A percentile compares a stretch with the other conserved stretches of the same genome.
phyloP scores from a whole-genome alignment of 768 basidiomycete genomes.

The Trametopsis cervina region DNA sequence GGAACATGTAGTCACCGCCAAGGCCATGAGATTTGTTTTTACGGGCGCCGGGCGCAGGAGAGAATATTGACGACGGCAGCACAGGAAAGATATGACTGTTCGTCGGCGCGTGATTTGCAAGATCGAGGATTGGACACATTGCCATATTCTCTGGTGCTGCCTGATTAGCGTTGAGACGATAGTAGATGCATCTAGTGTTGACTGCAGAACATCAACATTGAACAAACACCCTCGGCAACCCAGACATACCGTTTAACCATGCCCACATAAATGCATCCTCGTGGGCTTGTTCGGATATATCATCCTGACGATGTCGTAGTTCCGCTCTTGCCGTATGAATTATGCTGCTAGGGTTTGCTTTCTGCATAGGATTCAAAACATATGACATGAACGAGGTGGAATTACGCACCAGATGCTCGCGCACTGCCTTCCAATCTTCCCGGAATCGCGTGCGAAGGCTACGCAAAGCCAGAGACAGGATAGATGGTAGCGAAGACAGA shows the following conservation, averaged over 20 bases:
- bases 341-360: slow-evolving; percentile 2
- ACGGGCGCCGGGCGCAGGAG: slow-evolving; percentile 22
- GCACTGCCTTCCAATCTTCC: slow-evolving; percentile 51
- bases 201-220: slow-evolving; percentile 42
- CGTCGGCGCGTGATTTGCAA: slow-evolving; percentile 68
- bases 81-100: slow-evolving; percentile 38
- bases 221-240: too few species aligned
- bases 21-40: slow-evolving; percentile 24
- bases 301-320: neutral
- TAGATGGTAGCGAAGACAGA: slow-evolving; percentile 42
- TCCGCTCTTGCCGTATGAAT: slow-evolving; percentile 8
- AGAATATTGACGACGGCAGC: slow-evolving; percentile 5
- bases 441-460: slow-evolving; percentile 41
- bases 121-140: slow-evolving; percentile 84
- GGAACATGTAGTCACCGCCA: slow-evolving; percentile 43
- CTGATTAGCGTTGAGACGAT: slow-evolving; percentile 42
- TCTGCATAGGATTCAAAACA: slow-evolving; percentile 3
- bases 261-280: slow-evolving; percentile 64
- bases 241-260: slow-evolving; percentile 89
- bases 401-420: slow-evolving; percentile 44
- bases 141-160: slow-evolving; percentile 73
- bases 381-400: neutral
- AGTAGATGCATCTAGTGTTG: slow-evolving; percentile 87
- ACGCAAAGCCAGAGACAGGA: slow-evolving; percentile 33
- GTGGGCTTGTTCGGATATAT: neutral